Conservation (phyloP, 2,329 filamentous ascomycete species). For the Alternaria conjuncta region DNA sequence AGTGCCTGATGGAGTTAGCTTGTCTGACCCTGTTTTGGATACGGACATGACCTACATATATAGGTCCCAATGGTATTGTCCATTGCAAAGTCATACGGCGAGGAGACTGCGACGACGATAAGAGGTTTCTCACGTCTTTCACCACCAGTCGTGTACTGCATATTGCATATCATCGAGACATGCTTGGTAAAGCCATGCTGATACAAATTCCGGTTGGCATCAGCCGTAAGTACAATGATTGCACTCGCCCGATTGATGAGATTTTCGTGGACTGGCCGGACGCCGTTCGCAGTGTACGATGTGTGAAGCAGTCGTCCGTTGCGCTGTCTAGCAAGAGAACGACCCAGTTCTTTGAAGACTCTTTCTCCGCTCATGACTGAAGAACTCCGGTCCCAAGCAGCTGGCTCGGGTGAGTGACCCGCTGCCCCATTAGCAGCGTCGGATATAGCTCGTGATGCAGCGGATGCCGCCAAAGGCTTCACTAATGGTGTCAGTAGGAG, state of each 20-base stretch:
- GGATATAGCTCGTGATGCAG: slow-evolving; percentile 74
- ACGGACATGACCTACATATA: slow-evolving; percentile 67
- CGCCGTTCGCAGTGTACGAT: slow-evolving; percentile 92
- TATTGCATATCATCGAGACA: slow-evolving; percentile 91
- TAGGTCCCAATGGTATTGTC: slow-evolving; percentile 91
- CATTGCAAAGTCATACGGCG: slow-evolving; percentile 95
- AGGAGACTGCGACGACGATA: slow-evolving; percentile 91
- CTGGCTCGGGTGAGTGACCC: slow-evolving; percentile 62
- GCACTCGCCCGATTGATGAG: slow-evolving; percentile 86
- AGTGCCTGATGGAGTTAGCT: slow-evolving; percentile 59
- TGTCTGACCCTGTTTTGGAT: neutral
- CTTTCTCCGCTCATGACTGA: slow-evolving; percentile 89
- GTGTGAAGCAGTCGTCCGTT: slow-evolving; percentile 90
- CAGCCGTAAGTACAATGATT: slow-evolving; percentile 89
- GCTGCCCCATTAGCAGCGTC: slow-evolving; percentile 61
- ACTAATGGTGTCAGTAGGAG: slow-evolving; percentile 86
- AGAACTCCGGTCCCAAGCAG: slow-evolving; percentile 62
- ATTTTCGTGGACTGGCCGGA: slow-evolving; percentile 91
- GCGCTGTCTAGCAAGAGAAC: slow-evolving; percentile 82
- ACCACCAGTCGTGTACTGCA: slow-evolving; percentile 72
- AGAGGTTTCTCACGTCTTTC: slow-evolving; percentile 80
- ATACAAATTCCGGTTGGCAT: slow-evolving; percentile 92
- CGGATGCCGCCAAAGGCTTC: slow-evolving; percentile 89
- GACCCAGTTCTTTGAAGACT: slow-evolving; percentile 88
- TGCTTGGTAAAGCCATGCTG: slow-evolving; percentile 96